Conservation (phyloP, 148 eudicot genomes). For the Persicaria tinctoria region DNA sequence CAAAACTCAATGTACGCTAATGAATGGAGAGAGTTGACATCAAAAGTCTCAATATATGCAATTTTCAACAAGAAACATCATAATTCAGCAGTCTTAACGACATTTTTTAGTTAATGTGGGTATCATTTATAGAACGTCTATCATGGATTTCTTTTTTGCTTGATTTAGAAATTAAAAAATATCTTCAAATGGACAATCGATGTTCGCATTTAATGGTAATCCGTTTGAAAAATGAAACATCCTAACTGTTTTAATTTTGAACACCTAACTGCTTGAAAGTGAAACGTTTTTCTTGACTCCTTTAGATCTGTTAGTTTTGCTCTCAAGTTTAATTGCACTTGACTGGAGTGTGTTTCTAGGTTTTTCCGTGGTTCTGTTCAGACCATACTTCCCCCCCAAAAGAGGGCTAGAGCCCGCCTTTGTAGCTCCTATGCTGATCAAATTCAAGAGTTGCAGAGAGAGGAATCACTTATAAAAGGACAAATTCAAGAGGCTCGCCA, state of each 20-base stretch:
- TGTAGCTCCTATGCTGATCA: conserved; percentile 78
- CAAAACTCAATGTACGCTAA: too few species aligned
- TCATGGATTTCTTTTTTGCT: background rate
- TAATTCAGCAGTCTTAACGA: too few species aligned
- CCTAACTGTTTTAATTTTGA: background rate
- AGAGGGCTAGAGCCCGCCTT: conserved; percentile 52
- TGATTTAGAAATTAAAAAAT: background rate
- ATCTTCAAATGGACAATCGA: background rate
- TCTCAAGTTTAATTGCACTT: background rate
- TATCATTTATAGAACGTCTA: too few species aligned
- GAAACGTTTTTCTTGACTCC: background rate
- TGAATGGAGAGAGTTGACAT: too few species aligned
- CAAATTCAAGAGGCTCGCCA: conserved; percentile 36
- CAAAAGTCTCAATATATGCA: too few species aligned
- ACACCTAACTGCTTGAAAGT: conserved; percentile 1
- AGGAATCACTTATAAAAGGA: conserved; percentile 29
- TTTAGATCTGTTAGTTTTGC: background rate
- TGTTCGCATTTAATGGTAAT: background rate
- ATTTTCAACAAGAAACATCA: too few species aligned
- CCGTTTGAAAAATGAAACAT: background rate
- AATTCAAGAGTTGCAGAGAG: conserved; percentile 54
- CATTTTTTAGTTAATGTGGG: too few species aligned
- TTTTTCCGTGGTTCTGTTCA: conserved; percentile 82
- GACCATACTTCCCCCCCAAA: conserved; percentile 80
- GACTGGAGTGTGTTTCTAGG: conserved; percentile 32